Percentiles rank a stretch among this genome's conserved stretches.
phyloP scores from a whole-genome alignment of 805 yeast genomes.

The Pichia occidentalis region DNA sequence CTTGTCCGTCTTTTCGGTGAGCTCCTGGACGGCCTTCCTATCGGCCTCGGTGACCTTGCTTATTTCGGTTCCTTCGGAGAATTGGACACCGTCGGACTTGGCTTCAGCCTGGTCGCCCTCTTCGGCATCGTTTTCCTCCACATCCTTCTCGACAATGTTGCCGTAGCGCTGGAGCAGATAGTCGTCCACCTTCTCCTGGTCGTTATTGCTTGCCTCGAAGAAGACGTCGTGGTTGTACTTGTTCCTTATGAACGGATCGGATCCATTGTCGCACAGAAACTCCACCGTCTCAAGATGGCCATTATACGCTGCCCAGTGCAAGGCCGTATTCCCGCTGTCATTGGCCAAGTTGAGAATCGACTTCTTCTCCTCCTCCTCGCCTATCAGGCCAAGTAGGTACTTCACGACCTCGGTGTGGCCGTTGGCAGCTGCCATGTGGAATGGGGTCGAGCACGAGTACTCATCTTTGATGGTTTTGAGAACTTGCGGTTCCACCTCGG shows the following conservation, averaged over 20 bases:
- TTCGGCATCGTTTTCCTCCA: constrained; percentile 34
- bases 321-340: constrained; percentile 84
- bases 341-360: constrained; percentile 48
- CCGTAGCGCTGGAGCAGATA: constrained; percentile 63
- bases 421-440: constrained; percentile 95
- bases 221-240: constrained; percentile 73
- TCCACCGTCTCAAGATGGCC: constrained; percentile 74
- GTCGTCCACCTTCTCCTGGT: constrained; percentile 68
- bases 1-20: constrained; percentile 25
- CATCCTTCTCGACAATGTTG: constrained; percentile 54
- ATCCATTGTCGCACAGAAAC: constrained; percentile 65
- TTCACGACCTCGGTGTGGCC: constrained; percentile 71
- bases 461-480: constrained; percentile 52
- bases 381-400: constrained; percentile 47
- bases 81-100: constrained; percentile 27
- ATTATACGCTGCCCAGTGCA: constrained; percentile 93
- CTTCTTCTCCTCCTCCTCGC: constrained; percentile 38
- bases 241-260: constrained; percentile 79
- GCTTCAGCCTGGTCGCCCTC: constrained; percentile 27
- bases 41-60: constrained; percentile 43
- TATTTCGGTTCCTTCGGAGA: constrained; percentile 46
- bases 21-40: constrained; percentile 33
- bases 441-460: constrained; percentile 59
- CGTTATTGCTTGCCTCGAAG: constrained; percentile 81
- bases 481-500: constrained; percentile 40